Conservation (phyloP, 352 stramenopile genomes). For the Phytophthora europaea region DNA sequence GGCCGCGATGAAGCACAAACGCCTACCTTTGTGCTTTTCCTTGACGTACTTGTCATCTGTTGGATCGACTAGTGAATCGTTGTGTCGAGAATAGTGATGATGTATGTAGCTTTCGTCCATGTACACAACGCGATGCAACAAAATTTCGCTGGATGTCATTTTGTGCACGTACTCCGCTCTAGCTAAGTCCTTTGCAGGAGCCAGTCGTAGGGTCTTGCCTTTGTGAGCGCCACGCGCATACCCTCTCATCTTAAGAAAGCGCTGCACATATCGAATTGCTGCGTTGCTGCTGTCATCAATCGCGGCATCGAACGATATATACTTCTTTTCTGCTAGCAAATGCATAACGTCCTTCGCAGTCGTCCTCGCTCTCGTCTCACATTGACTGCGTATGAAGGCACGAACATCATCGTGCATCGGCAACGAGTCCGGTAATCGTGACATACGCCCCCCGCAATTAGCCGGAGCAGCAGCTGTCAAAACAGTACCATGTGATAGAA, state of each 20-base stretch:
- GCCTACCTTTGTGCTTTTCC: neutral
- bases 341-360: neutral
- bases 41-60: slow-evolving; percentile 21
- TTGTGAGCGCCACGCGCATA: slow-evolving; percentile 1
- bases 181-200: slow-evolving; percentile 10
- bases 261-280: no score
- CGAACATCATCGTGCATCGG: neutral
- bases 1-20: neutral
- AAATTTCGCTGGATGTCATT: slow-evolving; percentile 5
- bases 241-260: neutral
- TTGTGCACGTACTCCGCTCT: slow-evolving; percentile 10
- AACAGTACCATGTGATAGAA: neutral
- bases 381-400: neutral
- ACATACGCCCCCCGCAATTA: neutral
- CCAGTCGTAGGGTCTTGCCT: neutral
- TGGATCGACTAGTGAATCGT: slow-evolving; percentile 19
- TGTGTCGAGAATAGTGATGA: slow-evolving; percentile 16
- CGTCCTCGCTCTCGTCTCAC: neutral
- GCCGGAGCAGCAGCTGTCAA: neutral
- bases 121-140: slow-evolving; percentile 27
- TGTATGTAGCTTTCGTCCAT: slow-evolving; percentile 44
- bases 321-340: neutral
- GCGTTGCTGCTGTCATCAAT: neutral
- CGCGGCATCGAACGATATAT: neutral
- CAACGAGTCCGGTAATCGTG: neutral